phyloP scores from a whole-genome alignment of 495 filamentous ascomycete genomes.

The Aspergillus affinis region DNA sequence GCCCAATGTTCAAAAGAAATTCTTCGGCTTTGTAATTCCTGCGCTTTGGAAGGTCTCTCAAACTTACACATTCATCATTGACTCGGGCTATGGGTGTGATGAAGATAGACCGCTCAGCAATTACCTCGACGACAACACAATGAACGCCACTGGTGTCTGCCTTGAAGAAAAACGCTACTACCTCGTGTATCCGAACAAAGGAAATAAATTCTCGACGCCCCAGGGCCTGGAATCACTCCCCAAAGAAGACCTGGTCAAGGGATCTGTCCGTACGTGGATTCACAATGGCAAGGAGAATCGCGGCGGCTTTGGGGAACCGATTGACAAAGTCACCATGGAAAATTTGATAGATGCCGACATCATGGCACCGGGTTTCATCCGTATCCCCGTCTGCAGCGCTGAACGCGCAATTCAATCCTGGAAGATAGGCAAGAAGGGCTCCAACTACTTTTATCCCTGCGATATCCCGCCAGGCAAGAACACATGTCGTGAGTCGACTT shows the following conservation, averaged over 20 bases:
- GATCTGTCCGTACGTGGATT: constrained; percentile 28
- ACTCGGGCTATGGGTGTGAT: constrained; percentile 29
- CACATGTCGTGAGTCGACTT: constrained; percentile 27
- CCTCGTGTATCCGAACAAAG: constrained; percentile 21
- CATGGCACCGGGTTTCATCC: constrained; percentile 19
- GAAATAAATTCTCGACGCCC: constrained; percentile 19
- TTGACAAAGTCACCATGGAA: not conserved
- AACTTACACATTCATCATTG: constrained; percentile 30
- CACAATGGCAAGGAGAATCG: constrained; percentile 28
- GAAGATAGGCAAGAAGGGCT: constrained; percentile 4
- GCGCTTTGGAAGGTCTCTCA: constrained; percentile 25
- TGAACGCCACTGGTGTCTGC: constrained; percentile 22
- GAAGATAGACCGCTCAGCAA: constrained; percentile 17
- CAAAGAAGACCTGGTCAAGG: constrained; percentile 24
- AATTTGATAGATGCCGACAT: not conserved
- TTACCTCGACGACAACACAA: constrained; percentile 23
- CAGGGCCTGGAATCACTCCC: constrained; percentile 27
- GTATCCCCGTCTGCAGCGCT: constrained; percentile 21
- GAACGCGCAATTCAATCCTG: constrained; percentile 1
- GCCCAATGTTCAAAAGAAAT: constrained; percentile 18
- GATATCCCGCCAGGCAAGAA: constrained; percentile 17
- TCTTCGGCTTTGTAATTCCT: constrained; percentile 35
- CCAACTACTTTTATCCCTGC: constrained; percentile 30
- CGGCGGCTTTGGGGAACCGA: not conserved
- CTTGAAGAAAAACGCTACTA: constrained; percentile 28